These are phyloP conservation scores for Colletotrichum sp. DNA, from an alignment of 2,329 filamentous ascomycete species.

Conservation along the genomic window DNA sequence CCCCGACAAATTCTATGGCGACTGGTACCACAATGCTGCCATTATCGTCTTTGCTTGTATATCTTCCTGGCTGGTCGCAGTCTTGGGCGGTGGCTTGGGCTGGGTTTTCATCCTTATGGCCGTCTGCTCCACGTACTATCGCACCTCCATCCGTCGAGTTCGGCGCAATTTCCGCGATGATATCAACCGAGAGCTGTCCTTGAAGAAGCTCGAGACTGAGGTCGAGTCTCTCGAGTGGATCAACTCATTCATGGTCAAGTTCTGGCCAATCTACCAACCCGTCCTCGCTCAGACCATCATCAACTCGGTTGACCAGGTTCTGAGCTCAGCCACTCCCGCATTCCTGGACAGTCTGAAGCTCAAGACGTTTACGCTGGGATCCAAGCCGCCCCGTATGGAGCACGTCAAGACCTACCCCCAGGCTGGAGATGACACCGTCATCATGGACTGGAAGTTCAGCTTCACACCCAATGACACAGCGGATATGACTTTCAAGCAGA, in stretches of 20 bases:
- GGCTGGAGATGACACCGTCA: constrained; percentile 90
- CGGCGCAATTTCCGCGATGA: constrained; percentile 97
- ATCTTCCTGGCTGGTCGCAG: constrained; percentile 85
- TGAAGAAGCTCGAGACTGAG: constrained; percentile 87
- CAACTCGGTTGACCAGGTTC: constrained; percentile 92
- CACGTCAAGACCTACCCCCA: constrained; percentile 98
- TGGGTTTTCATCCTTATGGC: constrained; percentile 97
- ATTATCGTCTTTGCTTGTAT: constrained; percentile 93
- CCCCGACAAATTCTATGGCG: constrained; percentile 90
- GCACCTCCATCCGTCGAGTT: constrained; percentile 91
- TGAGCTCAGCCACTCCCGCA: constrained; percentile 88
- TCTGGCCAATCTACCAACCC: constrained; percentile 98
- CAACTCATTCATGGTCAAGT: constrained; percentile 97
- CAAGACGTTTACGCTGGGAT: constrained; percentile 91
- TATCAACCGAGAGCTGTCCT: constrained; percentile 84
- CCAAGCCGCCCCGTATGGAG: constrained; percentile 94
- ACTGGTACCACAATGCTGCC: constrained; percentile 98
- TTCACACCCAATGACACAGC: constrained; percentile 95
- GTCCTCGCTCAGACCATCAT: constrained; percentile 92
- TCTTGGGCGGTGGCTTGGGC: constrained; percentile 87
- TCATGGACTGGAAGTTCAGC: constrained; percentile 99
- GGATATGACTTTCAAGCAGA: constrained; percentile 87
- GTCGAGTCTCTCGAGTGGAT: constrained; percentile 97
- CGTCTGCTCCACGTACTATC: constrained; percentile 91
- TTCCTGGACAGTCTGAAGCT: constrained; percentile 94